Base-by-base conservation (phyloP, 2,329 filamentous ascomycete species). In the Septoria linicola region DNA sequence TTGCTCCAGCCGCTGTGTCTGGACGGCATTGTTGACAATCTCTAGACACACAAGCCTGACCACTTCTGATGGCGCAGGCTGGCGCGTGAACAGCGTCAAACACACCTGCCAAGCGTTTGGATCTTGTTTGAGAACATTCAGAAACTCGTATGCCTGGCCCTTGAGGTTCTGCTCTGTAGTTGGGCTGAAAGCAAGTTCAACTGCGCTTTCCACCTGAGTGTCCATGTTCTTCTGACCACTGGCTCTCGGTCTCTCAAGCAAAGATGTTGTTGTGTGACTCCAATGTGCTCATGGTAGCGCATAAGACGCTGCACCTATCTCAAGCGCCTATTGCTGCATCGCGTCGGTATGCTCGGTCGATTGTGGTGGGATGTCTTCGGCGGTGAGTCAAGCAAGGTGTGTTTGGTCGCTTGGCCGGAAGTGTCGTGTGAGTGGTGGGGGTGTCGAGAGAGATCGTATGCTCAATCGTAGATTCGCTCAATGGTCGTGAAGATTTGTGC, bases 81-180 rank as follows among this genome's bases (percentile, higher is more conserved):
- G 80, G 68, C 88, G 83, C 48, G 84, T 88, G 74, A 97, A 97
- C 62, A 99, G 84, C 30, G 81, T 75, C 47, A 93, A 83, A 74
- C 91, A 95, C 63, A 89, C 83, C 71, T 95, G 90, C 89, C 92
- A 96, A 71, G 87, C 90, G 65, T 88, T 84, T 41, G 88, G 83
- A 67, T 96, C 86, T 66, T 84, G 77, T 59, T 90, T 84, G 57
- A 97, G 79, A 68, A 90, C 89, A 70, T 79, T 80, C 56, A 84
- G 78, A 70, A 88, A 95, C 48, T 89, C 82, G 69, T 88, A 87
- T 60, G 92, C 91, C 76, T 96, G 90, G 54, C 76, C 73, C 73
- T 92, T 90, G 66, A 95, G 79, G 60, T 77, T 73, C 65, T 81
- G 83, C 71, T 91, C 83, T 64, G 89, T 87, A 64, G 80, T 74